Conservation (phyloP, 352 stramenopile species). For the Blastocystis sp. region DNA sequence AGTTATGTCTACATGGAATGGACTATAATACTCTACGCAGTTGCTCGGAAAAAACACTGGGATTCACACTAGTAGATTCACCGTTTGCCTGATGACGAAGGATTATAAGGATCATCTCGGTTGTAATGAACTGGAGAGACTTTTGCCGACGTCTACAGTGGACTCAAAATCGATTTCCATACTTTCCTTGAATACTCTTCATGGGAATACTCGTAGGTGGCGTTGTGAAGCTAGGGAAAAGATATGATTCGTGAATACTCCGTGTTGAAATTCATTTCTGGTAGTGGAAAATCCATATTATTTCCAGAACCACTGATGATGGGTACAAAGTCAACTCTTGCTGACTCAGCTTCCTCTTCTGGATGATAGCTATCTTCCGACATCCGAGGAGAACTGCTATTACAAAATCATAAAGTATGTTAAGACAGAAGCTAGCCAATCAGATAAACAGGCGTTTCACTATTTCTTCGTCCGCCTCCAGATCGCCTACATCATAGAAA, state of each 20-base stretch:
- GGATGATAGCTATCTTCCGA: conserved; percentile 40
- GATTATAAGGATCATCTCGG: conserved; percentile 27
- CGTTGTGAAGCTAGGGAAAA: background rate
- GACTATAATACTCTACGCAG: background rate
- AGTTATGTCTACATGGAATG: background rate
- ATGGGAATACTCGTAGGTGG: background rate
- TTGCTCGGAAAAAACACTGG: background rate
- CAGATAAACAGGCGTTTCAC: background rate
- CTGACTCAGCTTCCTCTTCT: background rate
- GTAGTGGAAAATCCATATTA: background rate
- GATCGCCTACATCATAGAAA: background rate
- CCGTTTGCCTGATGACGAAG: background rate
- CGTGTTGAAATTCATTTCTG: background rate
- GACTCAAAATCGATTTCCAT: background rate
- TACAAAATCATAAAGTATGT: no score
- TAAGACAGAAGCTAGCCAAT: background rate
- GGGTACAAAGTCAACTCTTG: background rate
- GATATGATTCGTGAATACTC: background rate
- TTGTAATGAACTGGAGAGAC: conserved; percentile 55
- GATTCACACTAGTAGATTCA: conserved; percentile 1
- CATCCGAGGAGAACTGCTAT: background rate
- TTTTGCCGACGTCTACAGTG: conserved; percentile 38
- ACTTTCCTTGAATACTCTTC: conserved; percentile 27
- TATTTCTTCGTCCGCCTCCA: conserved; percentile 45
- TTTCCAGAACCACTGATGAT: background rate